These are phyloP conservation scores for Cutaneotrichosporon sp. DNA, from an alignment of 1,284 basidiomycete genomes.

Conservation along the genomic window DNA sequence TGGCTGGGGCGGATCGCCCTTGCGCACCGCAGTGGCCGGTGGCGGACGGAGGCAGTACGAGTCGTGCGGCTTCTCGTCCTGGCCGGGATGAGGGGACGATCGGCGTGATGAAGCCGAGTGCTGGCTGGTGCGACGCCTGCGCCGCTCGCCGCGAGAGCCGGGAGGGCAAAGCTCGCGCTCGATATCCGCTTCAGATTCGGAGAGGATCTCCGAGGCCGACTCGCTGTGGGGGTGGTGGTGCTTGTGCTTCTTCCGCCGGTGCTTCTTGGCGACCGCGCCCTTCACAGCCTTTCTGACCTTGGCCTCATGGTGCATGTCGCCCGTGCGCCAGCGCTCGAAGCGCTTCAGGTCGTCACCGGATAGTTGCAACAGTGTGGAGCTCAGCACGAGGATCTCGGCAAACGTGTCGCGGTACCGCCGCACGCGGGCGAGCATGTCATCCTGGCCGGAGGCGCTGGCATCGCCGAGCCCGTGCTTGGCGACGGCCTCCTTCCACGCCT, in stretches of 20 bases:
- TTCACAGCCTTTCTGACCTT: not conserved
- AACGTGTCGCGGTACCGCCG: conserved; percentile 49
- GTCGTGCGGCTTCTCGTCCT: not conserved
- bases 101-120: not conserved
- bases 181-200: not conserved
- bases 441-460: not conserved
- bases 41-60: not conserved
- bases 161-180: not conserved
- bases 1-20: not conserved
- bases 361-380: conserved; percentile 47
- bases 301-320: conserved; percentile 12
- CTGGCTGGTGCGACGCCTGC: no score
- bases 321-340: conserved; percentile 44
- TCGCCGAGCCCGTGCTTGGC: not conserved
- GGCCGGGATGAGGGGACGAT: no score
- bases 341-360: conserved; percentile 46
- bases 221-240: not conserved
- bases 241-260: not conserved
- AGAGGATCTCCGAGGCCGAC: not conserved
- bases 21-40: not conserved
- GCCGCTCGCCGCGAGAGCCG: no score
- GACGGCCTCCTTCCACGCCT: not conserved
- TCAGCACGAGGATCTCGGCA: conserved; percentile 51
- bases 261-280: not conserved
- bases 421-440: conserved; percentile 38